A percentile compares a stretch with the other conserved stretches of the same genome.
Conservation (phyloP, 768 basidiomycete species). For the Obba rivulosa region DNA sequence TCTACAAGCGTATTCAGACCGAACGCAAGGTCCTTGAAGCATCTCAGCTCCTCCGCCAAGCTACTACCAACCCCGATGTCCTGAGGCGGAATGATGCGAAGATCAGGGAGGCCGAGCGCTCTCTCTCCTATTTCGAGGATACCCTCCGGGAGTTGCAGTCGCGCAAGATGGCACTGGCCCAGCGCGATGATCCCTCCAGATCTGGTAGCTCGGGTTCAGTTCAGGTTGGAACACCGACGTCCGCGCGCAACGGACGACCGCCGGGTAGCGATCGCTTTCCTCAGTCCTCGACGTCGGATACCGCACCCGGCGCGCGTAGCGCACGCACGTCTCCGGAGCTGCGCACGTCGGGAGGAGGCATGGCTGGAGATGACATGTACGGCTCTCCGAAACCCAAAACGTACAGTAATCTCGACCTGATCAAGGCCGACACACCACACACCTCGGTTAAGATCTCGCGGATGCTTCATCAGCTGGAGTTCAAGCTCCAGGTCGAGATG, state of each 20-base stretch:
- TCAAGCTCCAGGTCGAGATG: conserved; percentile 97
- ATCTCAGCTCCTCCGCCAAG: conserved; percentile 69
- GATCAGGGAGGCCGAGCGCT: conserved; percentile 82
- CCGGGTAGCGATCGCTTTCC: conserved; percentile 6
- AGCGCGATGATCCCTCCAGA: conserved; percentile 50
- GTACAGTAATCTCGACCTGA: conserved; percentile 85
- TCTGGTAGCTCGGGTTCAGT: conserved; percentile 33
- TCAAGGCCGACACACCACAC: conserved; percentile 96
- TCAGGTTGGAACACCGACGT: conserved; percentile 17
- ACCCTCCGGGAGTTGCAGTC: conserved; percentile 78
- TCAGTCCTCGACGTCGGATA: conserved; percentile 12
- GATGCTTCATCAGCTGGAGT: conserved; percentile 98
- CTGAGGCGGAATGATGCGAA: conserved; percentile 75
- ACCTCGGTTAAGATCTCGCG: conserved; percentile 94
- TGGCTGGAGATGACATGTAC: conserved; percentile 26
- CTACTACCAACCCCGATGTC: conserved; percentile 85
- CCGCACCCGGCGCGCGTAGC: conserved; percentile 15
- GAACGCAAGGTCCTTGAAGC: conserved; percentile 92
- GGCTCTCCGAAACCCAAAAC: conserved; percentile 51
- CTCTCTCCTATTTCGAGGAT: conserved; percentile 82
- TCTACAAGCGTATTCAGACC: conserved; percentile 84
- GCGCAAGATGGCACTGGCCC: conserved; percentile 58
- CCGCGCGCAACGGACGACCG: conserved; percentile 12
- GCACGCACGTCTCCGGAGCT: conserved; percentile 23
- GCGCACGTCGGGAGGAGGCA: conserved; percentile 11